Percentiles rank a stretch among this genome's conserved stretches.
phyloP scores from a whole-genome alignment of 371 early-diverging fungal species.

The Mortierella sp. region DNA sequence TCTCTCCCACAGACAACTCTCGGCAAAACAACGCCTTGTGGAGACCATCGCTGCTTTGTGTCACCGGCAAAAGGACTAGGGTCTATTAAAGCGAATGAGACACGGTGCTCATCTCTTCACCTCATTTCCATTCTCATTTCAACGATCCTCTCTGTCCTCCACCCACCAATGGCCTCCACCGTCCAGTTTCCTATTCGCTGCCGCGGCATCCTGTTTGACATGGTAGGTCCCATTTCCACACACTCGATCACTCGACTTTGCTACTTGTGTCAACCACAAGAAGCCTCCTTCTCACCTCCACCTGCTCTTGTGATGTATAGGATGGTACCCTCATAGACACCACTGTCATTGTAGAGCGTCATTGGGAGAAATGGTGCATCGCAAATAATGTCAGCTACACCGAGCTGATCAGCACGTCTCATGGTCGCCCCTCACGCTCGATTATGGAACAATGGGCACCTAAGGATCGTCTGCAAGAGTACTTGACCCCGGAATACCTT shows the following conservation, averaged over 20 bases:
- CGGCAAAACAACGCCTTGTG: no score
- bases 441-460: slow-evolving; percentile 60
- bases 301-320: slow-evolving; percentile 7
- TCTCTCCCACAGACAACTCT: neutral
- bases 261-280: neutral
- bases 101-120: neutral
- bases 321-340: slow-evolving; percentile 64
- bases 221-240: slow-evolving; percentile 20
- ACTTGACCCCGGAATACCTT: slow-evolving; percentile 46
- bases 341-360: slow-evolving; percentile 48
- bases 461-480: slow-evolving; percentile 20
- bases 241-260: neutral
- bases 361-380: slow-evolving; percentile 50
- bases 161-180: neutral
- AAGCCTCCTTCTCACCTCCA: neutral
- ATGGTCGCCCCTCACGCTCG: slow-evolving; percentile 61
- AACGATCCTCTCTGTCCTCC: neutral
- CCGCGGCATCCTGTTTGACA: slow-evolving; percentile 53
- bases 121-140: neutral
- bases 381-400: slow-evolving; percentile 48
- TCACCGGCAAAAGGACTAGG: no score
- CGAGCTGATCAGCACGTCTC: slow-evolving; percentile 53
- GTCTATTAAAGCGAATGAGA: no score
- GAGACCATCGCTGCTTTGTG: no score
- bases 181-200: slow-evolving; percentile 45